phyloP scores from a whole-genome alignment of 805 yeast genomes.

The Lipomyces anomalus region DNA sequence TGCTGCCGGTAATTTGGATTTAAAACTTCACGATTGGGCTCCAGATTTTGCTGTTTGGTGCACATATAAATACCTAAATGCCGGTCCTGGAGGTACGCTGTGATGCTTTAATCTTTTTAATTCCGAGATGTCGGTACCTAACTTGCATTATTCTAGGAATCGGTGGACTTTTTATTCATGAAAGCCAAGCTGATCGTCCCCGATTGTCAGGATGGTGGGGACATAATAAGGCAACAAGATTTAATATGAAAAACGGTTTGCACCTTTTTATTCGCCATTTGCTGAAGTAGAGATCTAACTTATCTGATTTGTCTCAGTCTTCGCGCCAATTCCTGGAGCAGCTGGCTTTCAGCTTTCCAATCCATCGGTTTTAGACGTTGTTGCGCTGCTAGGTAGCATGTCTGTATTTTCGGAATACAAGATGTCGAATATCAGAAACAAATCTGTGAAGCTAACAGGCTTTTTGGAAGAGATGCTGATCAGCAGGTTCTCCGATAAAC shows the following conservation, averaged over 20 bases:
- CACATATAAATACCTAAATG: conserved; percentile 80
- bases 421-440: conserved; percentile 47
- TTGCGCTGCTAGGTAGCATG: conserved; percentile 61
- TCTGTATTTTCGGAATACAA: conserved; percentile 55
- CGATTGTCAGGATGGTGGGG: conserved; percentile 99
- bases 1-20: conserved; percentile 80
- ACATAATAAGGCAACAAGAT: conserved; percentile 61
- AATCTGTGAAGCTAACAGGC: conserved; percentile 53
- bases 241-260: conserved; percentile 52
- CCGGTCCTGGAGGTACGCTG: conserved; percentile 98
- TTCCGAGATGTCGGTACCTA: conserved; percentile 83
- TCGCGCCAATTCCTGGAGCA: conserved; percentile 79
- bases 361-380: conserved; percentile 82
- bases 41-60: conserved; percentile 96
- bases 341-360: conserved; percentile 84
- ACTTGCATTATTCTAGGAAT: conserved; percentile 92
- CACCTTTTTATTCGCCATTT: not conserved
- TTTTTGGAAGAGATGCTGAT: conserved; percentile 48
- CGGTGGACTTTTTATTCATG: conserved; percentile 78
- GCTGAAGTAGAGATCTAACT: conserved; percentile 8
- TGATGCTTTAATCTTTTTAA: too few relatives aligned
- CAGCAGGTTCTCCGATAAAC: conserved; percentile 32
- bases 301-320: conserved; percentile 61
- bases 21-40: conserved; percentile 76
- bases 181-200: conserved; percentile 43